Base-by-base conservation (phyloP, 1,139 yeast genomes). In the Nakaseomyces delphensis region DNA sequence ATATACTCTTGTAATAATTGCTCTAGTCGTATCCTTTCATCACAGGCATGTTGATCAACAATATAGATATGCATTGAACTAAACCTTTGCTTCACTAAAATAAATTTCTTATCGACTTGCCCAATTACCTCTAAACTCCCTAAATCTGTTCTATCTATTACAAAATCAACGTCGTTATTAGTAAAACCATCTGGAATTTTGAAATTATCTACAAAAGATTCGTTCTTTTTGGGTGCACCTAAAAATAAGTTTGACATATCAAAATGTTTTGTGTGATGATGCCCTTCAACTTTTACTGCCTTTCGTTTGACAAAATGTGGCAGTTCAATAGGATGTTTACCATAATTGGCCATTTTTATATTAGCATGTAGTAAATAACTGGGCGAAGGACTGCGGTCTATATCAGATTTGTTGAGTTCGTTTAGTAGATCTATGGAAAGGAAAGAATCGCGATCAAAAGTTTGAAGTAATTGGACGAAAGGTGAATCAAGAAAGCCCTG, bases 1-100 rank as follows among this genome's bases (percentile, higher is more conserved):
- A 55, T 31, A 31, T 50, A 51, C 2, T 67, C 65, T 32, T 55
- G 52, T 10, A 74, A 59, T 6, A 71, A 52, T 2, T 48, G 42
- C 52, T 84, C 94, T 1, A 80, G 69, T 36, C 67, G 65, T 0
- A 82, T 63, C 39, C 94, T 58, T 54, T 83, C 94, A 57, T 82
- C 91, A 38, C 79, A 75, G 1, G 94, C 93, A 64, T 84, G 94
- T 55, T 83, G 94, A 53, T 84, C 94, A 2, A 81, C 53, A 0
- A 74, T 61, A 10, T 71, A 55, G 3, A 80, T 52, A 11, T 30
- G 11, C 3, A 28, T 18, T 3, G 20, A 16, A 4, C 43, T 30
- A 7, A 43, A 25, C 1, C 63, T 43, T 15, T 56, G 61, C n/a
- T 24, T 36, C 2, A 73, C 60, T 14, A 83, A 59, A 16, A 83